Evolutionary conservation across 129 eudicot species (phyloP).

Genomic region (Chrysanthemum lavandulifolium): DNA sequence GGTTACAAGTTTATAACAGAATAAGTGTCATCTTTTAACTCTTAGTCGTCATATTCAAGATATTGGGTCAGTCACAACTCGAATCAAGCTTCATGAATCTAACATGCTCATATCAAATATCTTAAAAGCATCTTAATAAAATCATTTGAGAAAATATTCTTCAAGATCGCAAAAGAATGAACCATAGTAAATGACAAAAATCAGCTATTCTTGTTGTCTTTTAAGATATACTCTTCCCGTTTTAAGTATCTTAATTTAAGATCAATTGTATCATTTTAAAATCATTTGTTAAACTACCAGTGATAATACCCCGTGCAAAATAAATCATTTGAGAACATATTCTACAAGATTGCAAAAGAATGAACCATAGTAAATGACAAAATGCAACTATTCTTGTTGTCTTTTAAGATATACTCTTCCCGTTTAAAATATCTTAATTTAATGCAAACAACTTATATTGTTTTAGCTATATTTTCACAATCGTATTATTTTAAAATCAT

Average conservation of each 20-base stretch:
- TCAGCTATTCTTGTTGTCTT: constrained; percentile 5
- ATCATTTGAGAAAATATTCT: not conserved
- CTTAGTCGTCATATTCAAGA: not conserved
- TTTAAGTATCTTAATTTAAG: too few relatives aligned
- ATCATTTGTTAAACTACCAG: too few relatives aligned
- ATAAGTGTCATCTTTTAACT: not conserved
- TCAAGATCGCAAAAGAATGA: constrained; percentile 16
- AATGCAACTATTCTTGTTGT: not conserved
- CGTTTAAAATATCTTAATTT: not conserved
- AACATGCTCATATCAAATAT: constrained; percentile 14
- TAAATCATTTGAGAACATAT: not conserved
- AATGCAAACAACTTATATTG: not conserved
- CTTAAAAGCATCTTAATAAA: not conserved
- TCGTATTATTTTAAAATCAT: too few relatives aligned
- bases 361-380: constrained; percentile 5
- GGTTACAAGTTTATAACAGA: not conserved
- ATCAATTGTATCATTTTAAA: not conserved
- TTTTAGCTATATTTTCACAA: too few relatives aligned
- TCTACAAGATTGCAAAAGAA: constrained; percentile 14
- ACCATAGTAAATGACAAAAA: constrained; percentile 8
- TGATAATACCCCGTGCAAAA: not conserved
- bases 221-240: not conserved
- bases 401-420: not conserved
- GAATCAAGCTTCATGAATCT: constrained; percentile 1
- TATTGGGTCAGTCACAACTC: not conserved